Evolutionary conservation across 176 grass and related monocot species (phyloP).

Genomic region (Cenchrus americanus): DNA sequence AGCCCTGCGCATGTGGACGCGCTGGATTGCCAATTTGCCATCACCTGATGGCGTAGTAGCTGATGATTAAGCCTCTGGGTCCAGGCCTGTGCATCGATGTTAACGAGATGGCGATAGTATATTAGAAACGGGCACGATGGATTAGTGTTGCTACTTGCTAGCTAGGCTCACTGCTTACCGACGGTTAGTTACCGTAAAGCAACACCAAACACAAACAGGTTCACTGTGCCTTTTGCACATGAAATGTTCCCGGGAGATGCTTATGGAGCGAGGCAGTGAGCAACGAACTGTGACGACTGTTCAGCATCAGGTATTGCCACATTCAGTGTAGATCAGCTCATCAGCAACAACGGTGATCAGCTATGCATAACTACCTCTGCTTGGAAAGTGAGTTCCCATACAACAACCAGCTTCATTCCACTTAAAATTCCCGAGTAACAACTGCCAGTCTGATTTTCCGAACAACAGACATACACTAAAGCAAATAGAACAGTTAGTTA

Average conservation of each 20-base stretch:
- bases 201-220: background rate
- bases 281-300: background rate
- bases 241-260: background rate
- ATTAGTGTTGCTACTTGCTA: background rate
- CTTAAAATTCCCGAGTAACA: background rate
- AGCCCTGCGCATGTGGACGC: no score
- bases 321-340: background rate
- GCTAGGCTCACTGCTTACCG: background rate
- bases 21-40: no score
- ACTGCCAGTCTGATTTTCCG: background rate
- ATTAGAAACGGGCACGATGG: background rate
- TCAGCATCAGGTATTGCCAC: background rate
- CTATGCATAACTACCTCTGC: background rate
- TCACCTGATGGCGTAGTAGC: no score
- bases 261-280: background rate
- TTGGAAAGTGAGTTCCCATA: background rate
- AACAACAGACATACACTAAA: background rate
- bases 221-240: conserved; percentile 5
- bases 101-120: background rate
- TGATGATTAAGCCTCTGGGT: no score
- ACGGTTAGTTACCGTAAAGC: background rate
- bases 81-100: background rate
- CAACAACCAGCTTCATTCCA: background rate
- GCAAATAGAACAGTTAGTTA: conserved; percentile 23
- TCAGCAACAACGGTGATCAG: background rate